Conservation (phyloP, 495 filamentous ascomycete genomes). For the Lepidopterella palustris region DNA sequence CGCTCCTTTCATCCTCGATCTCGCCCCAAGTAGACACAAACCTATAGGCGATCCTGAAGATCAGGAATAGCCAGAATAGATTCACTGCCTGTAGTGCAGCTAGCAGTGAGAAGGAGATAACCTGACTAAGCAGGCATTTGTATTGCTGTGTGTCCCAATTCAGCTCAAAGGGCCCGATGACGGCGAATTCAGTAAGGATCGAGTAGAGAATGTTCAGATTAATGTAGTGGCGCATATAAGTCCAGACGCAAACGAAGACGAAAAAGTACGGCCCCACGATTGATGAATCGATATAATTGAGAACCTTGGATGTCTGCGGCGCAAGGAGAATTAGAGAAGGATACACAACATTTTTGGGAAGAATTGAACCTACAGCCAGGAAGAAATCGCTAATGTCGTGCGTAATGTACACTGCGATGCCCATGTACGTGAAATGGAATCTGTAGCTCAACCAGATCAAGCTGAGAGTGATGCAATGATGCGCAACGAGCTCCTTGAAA, state of each 20-base stretch:
- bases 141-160: constrained; percentile 40
- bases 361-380: constrained; percentile 65
- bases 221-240: constrained; percentile 86
- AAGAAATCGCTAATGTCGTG: constrained; percentile 97
- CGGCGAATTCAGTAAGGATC: constrained; percentile 79
- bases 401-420: constrained; percentile 93
- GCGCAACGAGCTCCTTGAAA: constrained; percentile 88
- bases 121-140: constrained; percentile 39
- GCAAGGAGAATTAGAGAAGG: background rate
- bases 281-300: constrained; percentile 82
- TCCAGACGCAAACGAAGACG: constrained; percentile 77
- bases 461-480: constrained; percentile 88
- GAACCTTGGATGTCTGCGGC: constrained; percentile 75
- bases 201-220: constrained; percentile 84
- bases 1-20: constrained; percentile 35
- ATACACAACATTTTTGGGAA: constrained; percentile 1
- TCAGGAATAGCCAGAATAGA: constrained; percentile 38
- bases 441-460: constrained; percentile 87
- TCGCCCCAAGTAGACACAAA: constrained; percentile 22
- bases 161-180: constrained; percentile 65
- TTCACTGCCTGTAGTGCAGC: constrained; percentile 37
- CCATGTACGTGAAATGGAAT: constrained; percentile 98
- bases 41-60: constrained; percentile 32
- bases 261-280: constrained; percentile 77
- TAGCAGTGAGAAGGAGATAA: constrained; percentile 36